Conservation (phyloP, 78 protist genomes). For the Chrysochromulina tobinii region DNA sequence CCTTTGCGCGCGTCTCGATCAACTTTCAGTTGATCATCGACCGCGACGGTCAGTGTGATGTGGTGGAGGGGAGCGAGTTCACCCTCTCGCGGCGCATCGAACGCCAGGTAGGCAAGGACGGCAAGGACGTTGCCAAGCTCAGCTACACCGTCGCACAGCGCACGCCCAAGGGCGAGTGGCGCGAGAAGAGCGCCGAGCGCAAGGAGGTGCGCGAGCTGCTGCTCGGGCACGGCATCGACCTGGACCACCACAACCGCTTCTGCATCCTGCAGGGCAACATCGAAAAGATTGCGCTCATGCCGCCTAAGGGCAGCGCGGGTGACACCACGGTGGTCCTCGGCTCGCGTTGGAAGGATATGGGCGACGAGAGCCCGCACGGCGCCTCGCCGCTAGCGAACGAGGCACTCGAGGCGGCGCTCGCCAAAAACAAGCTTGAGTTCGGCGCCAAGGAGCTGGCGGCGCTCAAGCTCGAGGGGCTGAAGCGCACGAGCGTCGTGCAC, state of each 20-base stretch:
- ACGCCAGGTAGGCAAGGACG: conserved; percentile 28
- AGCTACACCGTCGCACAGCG: conserved; percentile 68
- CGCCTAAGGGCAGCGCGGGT: conserved; percentile 88
- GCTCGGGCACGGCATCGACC: conserved; percentile 86
- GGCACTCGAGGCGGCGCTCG: too few species aligned
- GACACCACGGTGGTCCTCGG: too few species aligned
- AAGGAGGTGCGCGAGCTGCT: conserved; percentile 70
- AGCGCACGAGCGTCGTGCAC: too few species aligned
- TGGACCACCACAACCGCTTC: conserved; percentile 96
- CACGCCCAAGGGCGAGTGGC: too few species aligned
- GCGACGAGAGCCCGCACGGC: too few species aligned
- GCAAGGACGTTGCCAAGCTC: conserved; percentile 51
- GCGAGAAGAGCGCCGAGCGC: conserved; percentile 45
- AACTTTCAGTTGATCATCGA: conserved; percentile 92
- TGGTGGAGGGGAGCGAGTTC: conserved; percentile 76
- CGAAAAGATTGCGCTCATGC: conserved; percentile 98
- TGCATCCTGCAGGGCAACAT: conserved; percentile 98
- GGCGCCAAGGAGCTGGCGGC: too few species aligned
- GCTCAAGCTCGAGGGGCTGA: too few species aligned
- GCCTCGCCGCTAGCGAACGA: too few species aligned
- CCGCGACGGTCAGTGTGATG: conserved; percentile 36
- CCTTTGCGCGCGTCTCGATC: conserved; percentile 85
- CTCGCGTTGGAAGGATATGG: too few species aligned
- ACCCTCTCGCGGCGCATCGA: conserved; percentile 72
- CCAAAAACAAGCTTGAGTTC: too few species aligned